Base-by-base conservation (phyloP, 192 early-diverging fungal genomes). In the Backusella parvicylindrica region DNA sequence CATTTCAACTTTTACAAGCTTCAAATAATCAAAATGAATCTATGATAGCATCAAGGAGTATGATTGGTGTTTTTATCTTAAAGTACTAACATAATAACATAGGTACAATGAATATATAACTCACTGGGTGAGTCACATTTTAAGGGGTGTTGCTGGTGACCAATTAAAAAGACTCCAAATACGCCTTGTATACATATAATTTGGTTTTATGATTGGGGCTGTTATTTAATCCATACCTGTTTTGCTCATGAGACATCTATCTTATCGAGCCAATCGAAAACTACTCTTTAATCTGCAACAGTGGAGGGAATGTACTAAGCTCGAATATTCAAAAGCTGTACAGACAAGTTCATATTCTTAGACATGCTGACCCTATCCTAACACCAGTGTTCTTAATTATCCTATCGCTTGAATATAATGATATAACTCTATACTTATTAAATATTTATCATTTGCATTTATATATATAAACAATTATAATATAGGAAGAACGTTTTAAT, bases 91-190 rank as follows among this genome's bases (percentile, higher is more conserved):
- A 60, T 60, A 60, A 60, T 21, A 60, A 60, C 53, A 60, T 60
- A 60, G 53, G 53, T 60, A 60, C 26, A 60, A 60, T 28, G 53
- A 60, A 60, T 60, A 60, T 60, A 60, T 60, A 7, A 60, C 53
- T 60, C 26, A 23, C 53, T 60, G 26, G 16, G 53, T 60, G 53
- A 60, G 53, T 60, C 53, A 60, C 23, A 60, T 60, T 60, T 60
- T 60, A 60, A 60, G 53, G 53, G 53, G 53, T 60, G 53, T 60
- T 28, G 11, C 8, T 60, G 9, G 11, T 60, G 53, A 28, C 53
- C 53, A 60, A 60, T 60, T 60, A 60, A 60, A 60, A 28, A 60
- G 53, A 60, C 53, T 21, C 53, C 53, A 26, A 60, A 28, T 15
- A 60, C 53, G 53, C 53, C 53, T 60, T 60, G 53, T 60, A 60